phyloP scores from a whole-genome alignment of 2,329 filamentous ascomycete species.

The Aspergillus vadensis region DNA sequence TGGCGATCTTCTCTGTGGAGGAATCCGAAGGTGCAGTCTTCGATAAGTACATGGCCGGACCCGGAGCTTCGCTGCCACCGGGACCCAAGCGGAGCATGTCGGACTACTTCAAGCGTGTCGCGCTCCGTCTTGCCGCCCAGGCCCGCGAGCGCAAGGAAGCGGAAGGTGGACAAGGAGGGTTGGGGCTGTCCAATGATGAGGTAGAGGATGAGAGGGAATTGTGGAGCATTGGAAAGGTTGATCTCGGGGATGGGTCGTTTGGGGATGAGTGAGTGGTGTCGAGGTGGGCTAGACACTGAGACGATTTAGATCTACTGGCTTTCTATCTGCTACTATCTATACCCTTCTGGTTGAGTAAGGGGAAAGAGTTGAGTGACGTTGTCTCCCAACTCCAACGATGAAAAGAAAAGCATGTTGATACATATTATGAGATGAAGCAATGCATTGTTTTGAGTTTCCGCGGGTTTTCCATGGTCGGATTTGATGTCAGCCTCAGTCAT shows the following conservation, averaged over 20 bases:
- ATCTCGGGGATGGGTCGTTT: constrained; percentile 64
- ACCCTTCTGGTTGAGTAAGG: constrained; percentile 20
- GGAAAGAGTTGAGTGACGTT: neutral
- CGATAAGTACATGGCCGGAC: constrained; percentile 80
- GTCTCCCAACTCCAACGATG: neutral
- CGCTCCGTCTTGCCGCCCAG: constrained; percentile 78
- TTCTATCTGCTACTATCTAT: constrained; percentile 14
- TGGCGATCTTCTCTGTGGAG: constrained; percentile 85
- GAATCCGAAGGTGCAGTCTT: constrained; percentile 85
- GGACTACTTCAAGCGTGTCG: constrained; percentile 96
- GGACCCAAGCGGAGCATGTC: constrained; percentile 85
- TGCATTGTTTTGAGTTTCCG: neutral
- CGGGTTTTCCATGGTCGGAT: too few species aligned
- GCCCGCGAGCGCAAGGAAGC: constrained; percentile 87
- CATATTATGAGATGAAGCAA: neutral
- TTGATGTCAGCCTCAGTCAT: neutral
- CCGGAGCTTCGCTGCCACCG: constrained; percentile 66
- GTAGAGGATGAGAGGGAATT: constrained; percentile 92
- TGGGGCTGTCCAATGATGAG: constrained; percentile 88
- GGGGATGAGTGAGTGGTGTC: constrained; percentile 32
- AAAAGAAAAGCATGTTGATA: constrained; percentile 6
- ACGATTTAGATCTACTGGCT: constrained; percentile 23
- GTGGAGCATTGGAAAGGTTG: constrained; percentile 91
- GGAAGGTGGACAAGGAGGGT: constrained; percentile 81
- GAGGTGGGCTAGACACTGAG: constrained; percentile 12